A percentile compares a stretch with the other conserved stretches of the same genome.
phyloP scores from a whole-genome alignment of 1,139 yeast species.

The Pichia sp. region DNA sequence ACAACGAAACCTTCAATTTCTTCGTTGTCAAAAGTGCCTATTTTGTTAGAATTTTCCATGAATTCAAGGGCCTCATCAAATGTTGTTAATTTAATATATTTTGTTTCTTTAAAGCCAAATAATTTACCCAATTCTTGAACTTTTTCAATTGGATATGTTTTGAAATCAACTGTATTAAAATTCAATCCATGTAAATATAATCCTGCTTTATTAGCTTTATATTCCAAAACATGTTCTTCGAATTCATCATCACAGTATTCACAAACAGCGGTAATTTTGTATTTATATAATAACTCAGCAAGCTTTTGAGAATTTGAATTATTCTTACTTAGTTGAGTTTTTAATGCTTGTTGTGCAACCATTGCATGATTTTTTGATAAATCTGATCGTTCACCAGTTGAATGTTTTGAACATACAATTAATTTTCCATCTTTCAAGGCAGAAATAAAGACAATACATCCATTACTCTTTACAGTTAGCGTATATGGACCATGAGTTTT shows the following conservation, averaged over 20 bases:
- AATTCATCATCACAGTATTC: conserved; percentile 90
- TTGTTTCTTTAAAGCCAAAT: conserved; percentile 69
- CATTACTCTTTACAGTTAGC: conserved; percentile 83
- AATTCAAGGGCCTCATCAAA: conserved; percentile 42
- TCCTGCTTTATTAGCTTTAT: conserved; percentile 63
- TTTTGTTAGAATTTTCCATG: conserved; percentile 50
- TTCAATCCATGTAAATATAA: conserved; percentile 88
- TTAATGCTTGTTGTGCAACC: conserved; percentile 60
- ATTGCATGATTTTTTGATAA: conserved; percentile 62
- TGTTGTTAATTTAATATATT: conserved; percentile 37
- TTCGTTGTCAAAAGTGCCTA: conserved; percentile 64
- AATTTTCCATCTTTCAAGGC: conserved; percentile 70
- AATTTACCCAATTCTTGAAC: conserved; percentile 55
- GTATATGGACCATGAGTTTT: conserved; percentile 71
- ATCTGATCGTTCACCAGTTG: conserved; percentile 63
- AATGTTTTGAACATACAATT: conserved; percentile 82
- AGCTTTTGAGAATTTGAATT: conserved; percentile 43
- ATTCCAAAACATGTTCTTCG: conserved; percentile 90
- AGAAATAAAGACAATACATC: conserved; percentile 81
- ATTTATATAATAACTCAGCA: conserved; percentile 45
- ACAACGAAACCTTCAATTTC: conserved; percentile 95
- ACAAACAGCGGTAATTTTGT: conserved; percentile 77
- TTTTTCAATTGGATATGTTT: conserved; percentile 54
- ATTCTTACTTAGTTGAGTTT: conserved; percentile 40
- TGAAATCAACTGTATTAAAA: conserved; percentile 54